Evolutionary conservation across 371 early-diverging fungal genomes (phyloP), one percentile per base, ranked within the genome.

Genomic region (Mortierella sp.): DNA sequence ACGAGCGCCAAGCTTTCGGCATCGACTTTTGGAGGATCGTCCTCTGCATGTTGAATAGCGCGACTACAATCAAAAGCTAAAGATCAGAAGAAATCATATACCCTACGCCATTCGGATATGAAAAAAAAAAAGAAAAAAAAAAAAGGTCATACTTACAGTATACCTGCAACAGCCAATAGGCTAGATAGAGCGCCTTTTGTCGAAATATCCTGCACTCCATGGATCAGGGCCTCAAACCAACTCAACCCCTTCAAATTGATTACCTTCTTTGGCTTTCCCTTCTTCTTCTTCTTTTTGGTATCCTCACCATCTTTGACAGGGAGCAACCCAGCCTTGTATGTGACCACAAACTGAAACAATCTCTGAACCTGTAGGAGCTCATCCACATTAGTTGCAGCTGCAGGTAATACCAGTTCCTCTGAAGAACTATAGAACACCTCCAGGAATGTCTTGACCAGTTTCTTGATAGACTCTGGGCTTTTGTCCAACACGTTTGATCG

Each of bases 301-400:
- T 81, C 72, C 58, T 81, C 76, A 7, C 63, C 58, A 7, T 59
- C 65, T 1, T 69, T 72, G 52, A 69, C 66, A 2, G 76, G 63
- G 19, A 38, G 36, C 8, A 81, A 62, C 4, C 76, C 82, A 3
- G 82, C 82, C 36, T 66, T 75, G 16, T 75, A 72, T 0, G 82
- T 76, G 8, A 76, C 76, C n/a, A 81, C 73, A 63, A 76, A 81
- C 63, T 81, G 82, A 53, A 81, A 69, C 21, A 81, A 59, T 24
- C 82, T 64, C 36, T 66, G 73, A 15, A 81, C 66, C 70, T 81
- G 82, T 47, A 81, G 61, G 38, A 81, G 70, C 16, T 81, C 82
- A 33, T 81, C 82, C 3, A 70, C 45, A 24, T 24, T 58, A 45
- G 53, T 50, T 19, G 58, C 65, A n/a, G 53, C 33, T n/a, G 60